Evolutionary conservation across 163 green algal species (phyloP).

Genomic region (Chlamydomonas reinhardtii): DNA sequence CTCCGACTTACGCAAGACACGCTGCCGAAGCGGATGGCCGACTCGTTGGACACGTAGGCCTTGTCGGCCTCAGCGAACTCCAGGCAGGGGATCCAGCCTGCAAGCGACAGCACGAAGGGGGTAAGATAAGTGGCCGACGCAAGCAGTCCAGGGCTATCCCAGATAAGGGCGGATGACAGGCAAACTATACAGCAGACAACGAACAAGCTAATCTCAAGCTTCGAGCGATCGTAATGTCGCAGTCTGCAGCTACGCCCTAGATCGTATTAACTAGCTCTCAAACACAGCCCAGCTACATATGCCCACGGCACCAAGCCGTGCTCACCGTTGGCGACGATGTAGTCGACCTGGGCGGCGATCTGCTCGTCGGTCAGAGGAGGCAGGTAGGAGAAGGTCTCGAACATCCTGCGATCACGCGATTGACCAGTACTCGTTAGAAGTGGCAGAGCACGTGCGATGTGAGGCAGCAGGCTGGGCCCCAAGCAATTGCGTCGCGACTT

Average conservation of each 20-base stretch:
- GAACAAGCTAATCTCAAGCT: too few species aligned
- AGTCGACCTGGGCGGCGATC: conserved; percentile 95
- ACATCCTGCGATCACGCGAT: conserved; percentile 85
- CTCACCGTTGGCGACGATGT: conserved; percentile 90
- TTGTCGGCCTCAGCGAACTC: conserved; percentile 90
- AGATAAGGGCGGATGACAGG: too few species aligned
- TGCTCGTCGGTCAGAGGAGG: conserved; percentile 90
- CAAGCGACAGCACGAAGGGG: not conserved
- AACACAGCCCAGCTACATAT: too few species aligned
- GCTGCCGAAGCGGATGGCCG: conserved; percentile 65
- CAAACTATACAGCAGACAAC: too few species aligned
- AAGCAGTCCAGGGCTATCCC: too few species aligned
- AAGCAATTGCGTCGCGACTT: too few species aligned
- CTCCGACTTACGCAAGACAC: conserved; percentile 14
- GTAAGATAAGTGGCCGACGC: not conserved
- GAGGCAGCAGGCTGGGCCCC: too few species aligned
- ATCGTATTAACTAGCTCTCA: too few species aligned
- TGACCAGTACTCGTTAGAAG: too few species aligned
- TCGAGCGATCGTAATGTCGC: not conserved
- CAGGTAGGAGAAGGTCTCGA: conserved; percentile 99
- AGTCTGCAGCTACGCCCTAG: too few species aligned
- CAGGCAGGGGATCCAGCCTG: conserved; percentile 81
- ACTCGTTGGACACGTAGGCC: conserved; percentile 80
- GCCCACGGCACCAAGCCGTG: too few species aligned
- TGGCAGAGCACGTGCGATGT: not conserved